Evolutionary conservation across 108 stramenopile species (phyloP).

Genomic region (Fragilaria crotonensis): DNA sequence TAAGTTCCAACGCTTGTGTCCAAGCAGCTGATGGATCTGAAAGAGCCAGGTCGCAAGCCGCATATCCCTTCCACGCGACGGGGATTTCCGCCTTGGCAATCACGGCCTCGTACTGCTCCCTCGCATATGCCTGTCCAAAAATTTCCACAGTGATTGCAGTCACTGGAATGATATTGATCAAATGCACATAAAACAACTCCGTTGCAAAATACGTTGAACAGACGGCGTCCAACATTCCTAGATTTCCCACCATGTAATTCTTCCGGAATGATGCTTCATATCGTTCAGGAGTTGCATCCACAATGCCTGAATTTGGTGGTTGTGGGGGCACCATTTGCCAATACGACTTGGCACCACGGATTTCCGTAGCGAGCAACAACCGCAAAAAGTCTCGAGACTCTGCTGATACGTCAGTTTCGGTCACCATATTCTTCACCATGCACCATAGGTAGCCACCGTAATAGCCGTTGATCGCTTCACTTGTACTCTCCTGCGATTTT

Average conservation of each 20-base stretch:
- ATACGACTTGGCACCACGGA: constrained; percentile 81
- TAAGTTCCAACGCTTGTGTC: constrained; percentile 52
- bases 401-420: constrained; percentile 26
- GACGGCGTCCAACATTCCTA: constrained; percentile 76
- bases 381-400: constrained; percentile 57
- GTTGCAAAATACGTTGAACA: constrained; percentile 82
- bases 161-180: constrained; percentile 83
- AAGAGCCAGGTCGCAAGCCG: constrained; percentile 57
- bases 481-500: constrained; percentile 94
- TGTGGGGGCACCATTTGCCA: constrained; percentile 77
- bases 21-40: constrained; percentile 65
- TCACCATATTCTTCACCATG: constrained; percentile 32
- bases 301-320: not conserved
- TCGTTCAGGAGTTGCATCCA: not conserved
- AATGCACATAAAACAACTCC: constrained; percentile 66
- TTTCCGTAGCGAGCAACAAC: constrained; percentile 76
- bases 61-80: constrained; percentile 68
- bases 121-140: constrained; percentile 54
- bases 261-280: constrained; percentile 1
- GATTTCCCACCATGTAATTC: constrained; percentile 87
- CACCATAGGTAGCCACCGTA: constrained; percentile 90
- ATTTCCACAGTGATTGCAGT: constrained; percentile 59
- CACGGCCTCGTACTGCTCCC: constrained; percentile 35
- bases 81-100: constrained; percentile 46
- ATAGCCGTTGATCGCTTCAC: constrained; percentile 96